Evolutionary conservation across 2,329 filamentous ascomycete species (phyloP), one percentile per base, ranked within the genome.

Genomic region (Penicillium crustosum): DNA sequence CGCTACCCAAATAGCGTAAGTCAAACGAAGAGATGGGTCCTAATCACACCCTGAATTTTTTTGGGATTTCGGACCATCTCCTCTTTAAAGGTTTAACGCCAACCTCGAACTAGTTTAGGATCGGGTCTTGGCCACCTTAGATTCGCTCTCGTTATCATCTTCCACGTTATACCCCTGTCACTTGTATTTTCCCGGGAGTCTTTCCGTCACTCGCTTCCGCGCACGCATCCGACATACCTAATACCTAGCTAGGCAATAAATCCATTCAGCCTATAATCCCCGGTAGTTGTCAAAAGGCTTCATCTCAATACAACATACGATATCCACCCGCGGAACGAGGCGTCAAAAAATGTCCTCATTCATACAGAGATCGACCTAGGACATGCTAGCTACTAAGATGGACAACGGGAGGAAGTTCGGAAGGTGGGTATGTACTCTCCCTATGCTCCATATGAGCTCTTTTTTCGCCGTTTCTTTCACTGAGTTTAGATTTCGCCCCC

Each of bases 301-400:
- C 25, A 45, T 47, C 19, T 35, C 50, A 55, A 13, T 41, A 19
- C 39, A 12, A 17, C 38, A 50, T 53, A 19, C 39, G 13, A 17
- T 41, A 50, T 53, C 61, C 58, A 64, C 60, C 61, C 53, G 49
- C 55, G 58, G 62, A 61, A 55, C 60, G 59, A 58, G 55, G 49
- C 60, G 63, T 58, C 44, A 29, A 43, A 49, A 38, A 21, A 44
- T 8, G 2, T 48, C 55, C 50, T 61, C 57, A 53, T 48, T 36
- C 53, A 66, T 59, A 58, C 60, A 66, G 61, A 58, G 63, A 66
- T 66, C 63, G 55, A 51, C 63, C 56, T 45, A 42, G 49, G 35
- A 43, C 56, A 25, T 60, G 38, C 54, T 8, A 29, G 43, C 58
- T 53, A 19, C 50, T 12, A 42, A 48, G 49, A 49, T 53, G 41